Conservation (phyloP, 257 asterid genomes). For the Solanum habrochaites region DNA sequence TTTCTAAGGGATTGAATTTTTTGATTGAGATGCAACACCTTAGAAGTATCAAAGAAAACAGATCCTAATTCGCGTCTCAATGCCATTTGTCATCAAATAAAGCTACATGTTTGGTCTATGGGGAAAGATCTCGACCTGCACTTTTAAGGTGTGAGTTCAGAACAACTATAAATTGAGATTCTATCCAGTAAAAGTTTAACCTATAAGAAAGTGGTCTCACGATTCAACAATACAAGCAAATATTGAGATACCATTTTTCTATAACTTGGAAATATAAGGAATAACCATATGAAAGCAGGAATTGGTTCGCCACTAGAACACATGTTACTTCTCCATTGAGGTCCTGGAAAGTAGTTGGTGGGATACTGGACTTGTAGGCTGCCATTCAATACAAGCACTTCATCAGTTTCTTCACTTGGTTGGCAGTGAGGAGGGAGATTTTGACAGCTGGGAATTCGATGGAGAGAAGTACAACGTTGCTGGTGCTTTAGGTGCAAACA, state of each 20-base stretch:
- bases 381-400: not conserved
- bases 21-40: not conserved
- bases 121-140: not conserved
- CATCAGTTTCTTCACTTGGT: not conserved
- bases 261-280: not conserved
- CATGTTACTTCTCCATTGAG: not conserved
- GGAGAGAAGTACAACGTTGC: not conserved
- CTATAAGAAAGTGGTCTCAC: not conserved
- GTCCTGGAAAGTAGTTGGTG: not conserved
- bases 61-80: not conserved
- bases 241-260: not conserved
- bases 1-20: not conserved
- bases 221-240: not conserved
- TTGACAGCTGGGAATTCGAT: not conserved
- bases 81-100: not conserved
- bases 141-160: not conserved
- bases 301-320: not conserved
- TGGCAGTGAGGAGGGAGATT: not conserved
- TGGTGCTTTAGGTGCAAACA: not conserved
- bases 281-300: not conserved
- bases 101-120: not conserved
- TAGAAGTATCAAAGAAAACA: not conserved
- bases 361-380: not conserved
- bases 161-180: not conserved
- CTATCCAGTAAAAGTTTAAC: not conserved